Base-by-base conservation (phyloP, 1,284 basidiomycete genomes). In the Phenoliferia sp. region DNA sequence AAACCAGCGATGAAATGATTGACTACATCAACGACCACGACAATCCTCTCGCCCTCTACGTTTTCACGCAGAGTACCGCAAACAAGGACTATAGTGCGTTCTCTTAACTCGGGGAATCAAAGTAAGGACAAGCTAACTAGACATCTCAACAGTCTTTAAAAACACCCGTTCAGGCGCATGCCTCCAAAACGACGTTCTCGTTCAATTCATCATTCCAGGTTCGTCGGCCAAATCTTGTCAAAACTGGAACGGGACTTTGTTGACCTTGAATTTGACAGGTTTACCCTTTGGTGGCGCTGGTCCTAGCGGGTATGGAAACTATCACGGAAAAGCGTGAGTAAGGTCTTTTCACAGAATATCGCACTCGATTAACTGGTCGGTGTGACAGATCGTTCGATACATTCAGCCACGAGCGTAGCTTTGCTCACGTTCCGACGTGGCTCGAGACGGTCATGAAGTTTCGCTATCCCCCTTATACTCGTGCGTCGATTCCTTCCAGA, bases 1-100 rank as follows among this genome's bases (percentile, higher is more conserved):
- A 66, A 6, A 33, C 62, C 33, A 44, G 63, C 39, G 66, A 69
- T 26, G 66, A 61, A 26, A 71, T 72, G 66, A 35, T 64, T 33
- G 56, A 66, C 22, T 72, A 67, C 56, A 62, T 80, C 71, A 78
- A 79, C 69, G 70, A 70, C 26, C 75, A 76, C 57, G 78, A 80
- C 71, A 77, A 77, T 65, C 80, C 80, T 0, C 70, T 81, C 22
- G 78, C 79, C 2, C 72, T 81, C 39, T 81, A 81, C 69, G 72
- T 78, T 29, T 81, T 81, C 62, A 75, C 77, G 10, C 69, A 74
- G 44, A 71, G 64, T 65, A 65, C 68, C 29, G 69, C 70, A 58
- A 70, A 76, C 28, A 67, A 71, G 50, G 70, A 80, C 22, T 78
- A 74, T 66, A 57, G 69, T 70, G 28, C 32, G 62, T 61, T 34